Evolutionary conservation across 2,329 filamentous ascomycete species (phyloP).

Genomic region (Clonostachys chloroleuca): DNA sequence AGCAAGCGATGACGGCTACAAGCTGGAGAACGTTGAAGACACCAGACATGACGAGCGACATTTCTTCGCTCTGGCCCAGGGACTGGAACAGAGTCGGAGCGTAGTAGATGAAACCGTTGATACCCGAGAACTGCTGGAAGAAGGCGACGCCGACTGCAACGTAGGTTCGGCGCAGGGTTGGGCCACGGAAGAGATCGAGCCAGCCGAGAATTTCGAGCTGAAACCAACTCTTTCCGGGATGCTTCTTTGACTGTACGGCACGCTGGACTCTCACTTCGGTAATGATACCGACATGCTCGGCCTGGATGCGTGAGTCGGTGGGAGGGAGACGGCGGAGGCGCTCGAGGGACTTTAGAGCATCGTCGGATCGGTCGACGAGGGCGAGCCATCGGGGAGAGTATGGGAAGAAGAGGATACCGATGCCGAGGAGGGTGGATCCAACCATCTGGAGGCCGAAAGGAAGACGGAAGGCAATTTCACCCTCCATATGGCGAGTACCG

Average conservation of each 20-base stretch:
- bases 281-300: slow-evolving; percentile 43
- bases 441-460: slow-evolving; percentile 38
- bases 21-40: slow-evolving; percentile 36
- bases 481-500: slow-evolving; percentile 34
- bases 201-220: slow-evolving; percentile 35
- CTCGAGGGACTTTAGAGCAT: slow-evolving; percentile 26
- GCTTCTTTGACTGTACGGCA: not conserved
- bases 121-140: slow-evolving; percentile 33
- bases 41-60: slow-evolving; percentile 31
- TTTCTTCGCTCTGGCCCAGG: slow-evolving; percentile 23
- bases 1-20: slow-evolving; percentile 19
- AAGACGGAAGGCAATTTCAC: slow-evolving; percentile 36
- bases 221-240: slow-evolving; percentile 3
- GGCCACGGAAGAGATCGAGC: slow-evolving; percentile 44
- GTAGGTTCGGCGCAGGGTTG: slow-evolving; percentile 31
- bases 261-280: slow-evolving; percentile 12
- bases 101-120: slow-evolving; percentile 37
- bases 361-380: slow-evolving; percentile 27
- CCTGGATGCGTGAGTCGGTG: slow-evolving; percentile 33
- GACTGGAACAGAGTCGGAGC: slow-evolving; percentile 33
- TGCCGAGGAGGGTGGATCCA: slow-evolving; percentile 11
- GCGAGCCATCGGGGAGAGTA: slow-evolving; percentile 40
- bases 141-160: slow-evolving; percentile 32
- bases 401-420: slow-evolving; percentile 37
- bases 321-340: slow-evolving; percentile 33